Base-by-base conservation (phyloP, 371 early-diverging fungal genomes). In the Syncephalis fuscata region DNA sequence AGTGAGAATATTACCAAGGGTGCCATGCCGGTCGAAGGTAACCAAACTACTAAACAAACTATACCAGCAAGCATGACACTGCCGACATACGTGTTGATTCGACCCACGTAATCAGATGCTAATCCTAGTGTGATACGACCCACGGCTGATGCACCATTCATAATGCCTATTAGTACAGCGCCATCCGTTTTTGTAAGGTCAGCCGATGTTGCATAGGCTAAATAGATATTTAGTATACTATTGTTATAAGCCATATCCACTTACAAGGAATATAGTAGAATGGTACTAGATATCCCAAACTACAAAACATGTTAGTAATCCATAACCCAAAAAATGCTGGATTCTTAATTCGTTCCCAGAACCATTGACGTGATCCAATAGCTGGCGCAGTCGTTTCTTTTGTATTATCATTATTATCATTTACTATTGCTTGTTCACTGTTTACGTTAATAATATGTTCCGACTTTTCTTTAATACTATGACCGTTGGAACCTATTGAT, bases 1-100 rank as follows among this genome's bases (percentile, higher is more conserved):
- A 76, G 37, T n/a, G 71, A 63, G 49, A 77, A 77, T 4, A 65
- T 52, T 36, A 71, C 46, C 19, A 74, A 54, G 2, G 65, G 58
- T 0, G 60, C 56, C 40, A 68, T 67, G 10, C 59, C 48, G 43
- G 61, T 49, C 19, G 73, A 60, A 57, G 80, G 54, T 24, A 74
- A 57, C 84, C 84, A 84, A 14, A 80, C 46, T 22, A 79, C 54
- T 7, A 79, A 49, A 3, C 68, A 59, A 43, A 67, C 61, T 0
- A 73, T 45, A 4, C 71, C 58, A 21, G 71, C 60, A 7, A 68
- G 39, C 14, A 63, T 48, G 1, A 72, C 56, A 46, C 71, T 70
- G 0, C 66, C 39, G 11, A 58, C 57, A 52, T 74, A 62, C 0
- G 70, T 62, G 47, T 74, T 68, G 39, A 79, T 59, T 42, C 69